Percentiles rank a stretch among this genome's conserved stretches.
phyloP scores from a whole-genome alignment of 768 basidiomycete genomes.

The Psilocybe cubensis region DNA sequence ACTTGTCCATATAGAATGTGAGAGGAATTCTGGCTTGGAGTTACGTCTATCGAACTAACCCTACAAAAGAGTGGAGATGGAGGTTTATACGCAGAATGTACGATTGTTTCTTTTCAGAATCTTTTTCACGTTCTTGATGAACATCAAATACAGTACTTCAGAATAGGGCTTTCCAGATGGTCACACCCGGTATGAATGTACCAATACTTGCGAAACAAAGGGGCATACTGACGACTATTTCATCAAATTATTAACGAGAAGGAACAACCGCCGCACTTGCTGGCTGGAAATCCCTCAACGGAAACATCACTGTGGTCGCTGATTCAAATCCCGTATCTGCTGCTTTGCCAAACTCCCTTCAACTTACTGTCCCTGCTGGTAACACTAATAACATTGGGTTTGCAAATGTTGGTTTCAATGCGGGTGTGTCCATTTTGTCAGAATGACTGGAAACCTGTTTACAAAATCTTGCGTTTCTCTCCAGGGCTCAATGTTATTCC shows the following conservation, averaged over 20 bases:
- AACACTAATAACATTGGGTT: slow-evolving; percentile 49
- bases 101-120: slow-evolving; percentile 14
- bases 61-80: slow-evolving; percentile 62
- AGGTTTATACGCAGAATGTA: slow-evolving; percentile 68
- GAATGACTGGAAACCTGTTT: background rate
- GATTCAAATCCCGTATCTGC: slow-evolving; percentile 56
- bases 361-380: slow-evolving; percentile 46
- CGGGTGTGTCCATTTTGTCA: slow-evolving; percentile 37
- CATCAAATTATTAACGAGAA: slow-evolving; percentile 16
- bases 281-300: slow-evolving; percentile 55
- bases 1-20: background rate
- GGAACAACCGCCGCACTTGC: slow-evolving; percentile 51
- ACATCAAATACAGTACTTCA: slow-evolving; percentile 52
- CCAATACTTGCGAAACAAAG: no score
- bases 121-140: background rate
- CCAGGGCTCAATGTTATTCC: slow-evolving; percentile 59
- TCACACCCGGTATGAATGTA: slow-evolving; percentile 56
- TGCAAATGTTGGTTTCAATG: slow-evolving; percentile 61
- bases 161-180: slow-evolving; percentile 71
- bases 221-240: no score
- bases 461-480: background rate
- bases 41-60: background rate
- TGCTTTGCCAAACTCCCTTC: slow-evolving; percentile 66
- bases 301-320: slow-evolving; percentile 52
- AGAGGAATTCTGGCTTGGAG: background rate